These are phyloP conservation scores for Spinacia oleracea DNA, from an alignment of 179 eudicot species.

Conservation along the genomic window DNA sequence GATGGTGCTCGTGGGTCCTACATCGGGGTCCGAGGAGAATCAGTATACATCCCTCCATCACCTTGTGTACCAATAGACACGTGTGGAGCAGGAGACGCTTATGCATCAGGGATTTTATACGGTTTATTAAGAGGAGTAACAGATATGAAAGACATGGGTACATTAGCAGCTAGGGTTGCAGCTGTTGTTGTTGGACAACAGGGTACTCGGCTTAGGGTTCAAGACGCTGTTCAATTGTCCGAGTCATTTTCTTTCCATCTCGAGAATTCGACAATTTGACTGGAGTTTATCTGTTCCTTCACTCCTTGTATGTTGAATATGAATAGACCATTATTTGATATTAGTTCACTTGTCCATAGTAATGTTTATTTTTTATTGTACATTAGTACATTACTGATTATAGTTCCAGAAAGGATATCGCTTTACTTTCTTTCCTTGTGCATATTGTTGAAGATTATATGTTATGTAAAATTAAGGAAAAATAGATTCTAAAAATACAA, in stretches of 20 bases:
- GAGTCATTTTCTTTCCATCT: constrained; percentile 53
- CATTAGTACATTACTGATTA: constrained; percentile 7
- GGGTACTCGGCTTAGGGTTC: constrained; percentile 87
- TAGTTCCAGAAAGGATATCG: neutral
- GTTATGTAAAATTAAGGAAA: too few relatives aligned
- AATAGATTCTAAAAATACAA: too few relatives aligned
- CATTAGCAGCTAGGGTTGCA: constrained; percentile 81
- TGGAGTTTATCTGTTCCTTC: constrained; percentile 21
- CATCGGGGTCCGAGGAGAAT: constrained; percentile 89
- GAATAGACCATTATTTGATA: neutral
- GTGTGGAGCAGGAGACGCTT: constrained; percentile 98
- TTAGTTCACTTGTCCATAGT: constrained; percentile 18
- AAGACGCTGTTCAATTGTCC: constrained; percentile 75
- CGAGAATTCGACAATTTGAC: constrained; percentile 43
- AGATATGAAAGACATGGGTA: constrained; percentile 73
- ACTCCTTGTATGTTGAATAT: neutral
- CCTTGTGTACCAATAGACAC: constrained; percentile 89
- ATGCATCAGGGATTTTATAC: constrained; percentile 83
- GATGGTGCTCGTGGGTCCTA: constrained; percentile 90
- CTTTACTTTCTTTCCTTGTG: neutral
- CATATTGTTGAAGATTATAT: too few relatives aligned
- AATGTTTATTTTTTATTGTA: constrained; percentile 13
- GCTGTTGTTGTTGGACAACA: constrained; percentile 95
- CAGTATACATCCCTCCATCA: constrained; percentile 80
- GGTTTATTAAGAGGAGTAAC: constrained; percentile 71